Percentiles rank a stretch among this genome's conserved stretches.
Conservation (phyloP, 2,329 filamentous ascomycete genomes). For the Scedosporium aurantiacum region DNA sequence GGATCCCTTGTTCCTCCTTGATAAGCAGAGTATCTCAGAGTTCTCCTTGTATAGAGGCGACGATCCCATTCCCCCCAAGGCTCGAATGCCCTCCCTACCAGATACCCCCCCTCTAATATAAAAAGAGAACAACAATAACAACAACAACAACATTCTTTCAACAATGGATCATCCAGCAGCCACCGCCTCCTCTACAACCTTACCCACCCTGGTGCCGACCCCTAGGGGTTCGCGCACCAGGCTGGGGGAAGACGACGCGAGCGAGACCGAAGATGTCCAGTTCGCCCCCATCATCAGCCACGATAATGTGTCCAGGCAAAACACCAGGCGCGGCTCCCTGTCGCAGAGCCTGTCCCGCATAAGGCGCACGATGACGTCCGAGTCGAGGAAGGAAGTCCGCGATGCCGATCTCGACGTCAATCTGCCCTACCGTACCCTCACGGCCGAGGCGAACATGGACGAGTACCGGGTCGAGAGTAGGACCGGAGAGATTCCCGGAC, state of each 20-base stretch:
- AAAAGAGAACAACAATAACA: too few relatives aligned
- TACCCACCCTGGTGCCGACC: not conserved
- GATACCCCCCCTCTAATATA: too few relatives aligned
- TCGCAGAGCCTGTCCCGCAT: not conserved
- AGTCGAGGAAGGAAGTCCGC: constrained; percentile 21
- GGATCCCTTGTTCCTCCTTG: too few relatives aligned
- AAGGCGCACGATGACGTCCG: not conserved
- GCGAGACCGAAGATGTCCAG: not conserved
- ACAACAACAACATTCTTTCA: not conserved
- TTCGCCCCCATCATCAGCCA: constrained; percentile 7
- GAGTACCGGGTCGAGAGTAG: constrained; percentile 57
- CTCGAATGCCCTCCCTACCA: too few relatives aligned
- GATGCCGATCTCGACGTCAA: constrained; percentile 38
- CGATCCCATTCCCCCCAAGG: too few relatives aligned
- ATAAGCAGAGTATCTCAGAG: too few relatives aligned
- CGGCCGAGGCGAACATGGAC: constrained; percentile 46
- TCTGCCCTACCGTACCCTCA: constrained; percentile 56
- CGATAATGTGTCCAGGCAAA: not conserved
- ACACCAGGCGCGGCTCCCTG: not conserved
- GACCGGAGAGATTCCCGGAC: constrained; percentile 48
- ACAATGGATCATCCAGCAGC: not conserved
- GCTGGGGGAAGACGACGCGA: not conserved
- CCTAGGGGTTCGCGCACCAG: not conserved
- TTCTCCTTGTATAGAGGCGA: too few relatives aligned
- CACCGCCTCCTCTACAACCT: not conserved